Evolutionary conservation across 176 grass and related monocot genomes (phyloP), one percentile per base, ranked within the genome.

Genomic region (sorghum (Sorghum bicolor)): DNA sequence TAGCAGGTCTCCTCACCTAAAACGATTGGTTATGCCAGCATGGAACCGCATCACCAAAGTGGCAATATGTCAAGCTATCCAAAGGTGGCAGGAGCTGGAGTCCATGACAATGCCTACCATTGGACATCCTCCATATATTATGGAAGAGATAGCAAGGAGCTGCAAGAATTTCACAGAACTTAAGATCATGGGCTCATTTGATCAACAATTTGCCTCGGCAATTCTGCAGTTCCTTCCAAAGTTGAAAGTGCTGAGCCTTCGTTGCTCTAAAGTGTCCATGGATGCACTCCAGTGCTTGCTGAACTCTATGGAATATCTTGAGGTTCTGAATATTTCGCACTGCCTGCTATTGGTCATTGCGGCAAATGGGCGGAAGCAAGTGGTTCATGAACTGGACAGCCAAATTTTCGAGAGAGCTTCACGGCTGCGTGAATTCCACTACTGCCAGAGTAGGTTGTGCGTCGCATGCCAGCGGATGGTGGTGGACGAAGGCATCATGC

Each of bases 101-200:
- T 96, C 96, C n/a, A 86, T 99, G 41, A 99, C 96, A 63, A 99
- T 99, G 93, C 93, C 96, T 31, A 82, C 89, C 64, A 94, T 94
- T 1, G 89, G 72, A 19, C 86, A 92, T 33, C 96, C 91, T 76
- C 88, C 87, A 0, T 99, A 94, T 44, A 88, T 99, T 58, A 83
- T 99, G 91, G 91, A 99, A 61, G 96, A 96, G 83, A 96, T 99
- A 78, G 80, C 83, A 58, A 88, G 65, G 63, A 89, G 64, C 84
- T 99, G 96, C 88, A 93, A 91, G 79, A 96, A 92, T 44, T 99
- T 99, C 72, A 74, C 81, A 34, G 91, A 99, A 32, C 91, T 99
- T 16, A 99, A 99, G 81, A 87, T 99, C 80, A 99, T 99, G 96
- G 91, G 93, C 4, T 87, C 89, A 33, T 96, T 96, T 71, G 89